Evolutionary conservation across 148 eudicot genomes (phyloP).

Genomic region (Pharnaceum exiguum): DNA sequence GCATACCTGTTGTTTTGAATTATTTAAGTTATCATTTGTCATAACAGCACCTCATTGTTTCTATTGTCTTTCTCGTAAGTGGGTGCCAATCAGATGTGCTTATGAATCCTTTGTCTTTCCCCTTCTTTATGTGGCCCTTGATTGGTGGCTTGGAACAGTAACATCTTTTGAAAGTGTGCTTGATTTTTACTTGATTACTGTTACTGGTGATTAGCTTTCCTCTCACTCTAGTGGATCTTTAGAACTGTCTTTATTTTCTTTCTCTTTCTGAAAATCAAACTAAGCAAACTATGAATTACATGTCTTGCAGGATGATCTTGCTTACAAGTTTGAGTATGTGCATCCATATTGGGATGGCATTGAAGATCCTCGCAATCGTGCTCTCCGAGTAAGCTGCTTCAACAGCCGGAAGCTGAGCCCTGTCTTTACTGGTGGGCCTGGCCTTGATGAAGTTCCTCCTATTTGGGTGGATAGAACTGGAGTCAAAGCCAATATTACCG

Average conservation of each 20-base stretch:
- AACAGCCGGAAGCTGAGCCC: slow-evolving; percentile 95
- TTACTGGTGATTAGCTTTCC: background rate
- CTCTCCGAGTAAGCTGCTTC: slow-evolving; percentile 70
- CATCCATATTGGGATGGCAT: slow-evolving; percentile 93
- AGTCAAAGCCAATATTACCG: slow-evolving; percentile 78
- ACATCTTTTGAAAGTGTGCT: no score
- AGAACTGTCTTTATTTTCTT: background rate
- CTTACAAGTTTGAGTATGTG: slow-evolving; percentile 92
- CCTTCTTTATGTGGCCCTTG: no score
- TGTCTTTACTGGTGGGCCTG: slow-evolving; percentile 95
- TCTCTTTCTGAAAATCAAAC: background rate
- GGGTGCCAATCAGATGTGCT: no score
- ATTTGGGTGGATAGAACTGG: slow-evolving; percentile 96
- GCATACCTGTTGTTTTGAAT: background rate
- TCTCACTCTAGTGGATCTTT: background rate
- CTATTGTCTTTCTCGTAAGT: no score
- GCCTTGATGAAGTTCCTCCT: slow-evolving; percentile 94
- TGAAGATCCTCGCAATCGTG: slow-evolving; percentile 67
- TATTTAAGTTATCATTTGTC: background rate
- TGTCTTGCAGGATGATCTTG: slow-evolving; percentile 78
- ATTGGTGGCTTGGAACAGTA: no score
- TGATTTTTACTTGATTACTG: background rate
- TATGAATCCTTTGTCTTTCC: no score
- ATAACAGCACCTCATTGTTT: no score
- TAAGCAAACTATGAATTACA: slow-evolving; percentile 1